These are phyloP conservation scores for Chlorencoelia australis DNA, from an alignment of 2,329 filamentous ascomycete species.

Conservation along the genomic window DNA sequence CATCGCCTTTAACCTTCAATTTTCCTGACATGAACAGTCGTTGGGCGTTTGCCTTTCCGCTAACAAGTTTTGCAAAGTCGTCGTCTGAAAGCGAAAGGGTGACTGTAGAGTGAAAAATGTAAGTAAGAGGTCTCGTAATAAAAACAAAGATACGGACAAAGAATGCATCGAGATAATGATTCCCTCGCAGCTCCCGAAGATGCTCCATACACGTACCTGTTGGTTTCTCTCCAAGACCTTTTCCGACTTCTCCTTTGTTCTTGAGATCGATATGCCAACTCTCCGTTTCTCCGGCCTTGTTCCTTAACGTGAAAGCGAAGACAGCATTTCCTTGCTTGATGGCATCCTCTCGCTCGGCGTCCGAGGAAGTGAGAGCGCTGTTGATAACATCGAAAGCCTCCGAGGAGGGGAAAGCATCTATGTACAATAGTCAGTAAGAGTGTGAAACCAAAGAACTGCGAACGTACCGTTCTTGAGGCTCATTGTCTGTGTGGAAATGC, in stretches of 20 bases:
- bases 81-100: slow-evolving; percentile 76
- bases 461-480: no score
- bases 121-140: not conserved
- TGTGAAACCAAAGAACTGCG: no score
- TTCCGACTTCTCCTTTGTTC: slow-evolving; percentile 71
- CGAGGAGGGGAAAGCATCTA: slow-evolving; percentile 81
- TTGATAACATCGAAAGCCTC: slow-evolving; percentile 86
- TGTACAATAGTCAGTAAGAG: no score
- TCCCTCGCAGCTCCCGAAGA: no score
- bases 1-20: slow-evolving; percentile 94
- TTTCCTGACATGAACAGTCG: slow-evolving; percentile 92
- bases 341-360: slow-evolving; percentile 71
- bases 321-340: slow-evolving; percentile 81
- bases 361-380: slow-evolving; percentile 54
- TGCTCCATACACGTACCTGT: slow-evolving; percentile 48
- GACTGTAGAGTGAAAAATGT: slow-evolving; percentile 41
- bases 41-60: slow-evolving; percentile 89
- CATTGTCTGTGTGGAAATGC: no score
- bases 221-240: slow-evolving; percentile 70
- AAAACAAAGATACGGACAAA: not conserved
- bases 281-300: slow-evolving; percentile 65
- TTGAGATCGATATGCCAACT: slow-evolving; percentile 96
- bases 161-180: no score
- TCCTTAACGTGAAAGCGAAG: slow-evolving; percentile 90
- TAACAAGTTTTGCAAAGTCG: slow-evolving; percentile 75